Conservation (phyloP, 805 yeast species). For the Clavispora santaluciae region DNA sequence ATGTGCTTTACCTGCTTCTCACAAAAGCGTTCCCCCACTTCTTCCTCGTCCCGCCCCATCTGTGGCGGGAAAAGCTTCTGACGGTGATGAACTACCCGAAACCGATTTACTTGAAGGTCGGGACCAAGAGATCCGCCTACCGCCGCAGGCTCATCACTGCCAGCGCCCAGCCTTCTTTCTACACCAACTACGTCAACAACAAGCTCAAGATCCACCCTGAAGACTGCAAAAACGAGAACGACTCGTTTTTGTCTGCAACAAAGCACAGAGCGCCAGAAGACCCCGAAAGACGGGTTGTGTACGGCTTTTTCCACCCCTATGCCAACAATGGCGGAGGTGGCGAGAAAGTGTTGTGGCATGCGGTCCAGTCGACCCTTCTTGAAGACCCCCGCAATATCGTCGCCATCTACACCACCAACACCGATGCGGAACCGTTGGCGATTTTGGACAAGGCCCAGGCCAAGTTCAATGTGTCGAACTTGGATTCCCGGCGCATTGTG, state of each 20-base stretch:
- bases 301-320: constrained; percentile 92
- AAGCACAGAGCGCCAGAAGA: constrained; percentile 31
- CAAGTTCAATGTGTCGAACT: constrained; percentile 48
- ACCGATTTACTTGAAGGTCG: constrained; percentile 33
- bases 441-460: constrained; percentile 49
- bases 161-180: constrained; percentile 31
- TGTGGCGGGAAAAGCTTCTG: constrained; percentile 33
- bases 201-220: constrained; percentile 29
- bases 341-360: constrained; percentile 94
- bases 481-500: constrained; percentile 51
- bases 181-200: constrained; percentile 34
- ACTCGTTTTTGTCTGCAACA: constrained; percentile 23
- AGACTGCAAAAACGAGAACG: constrained; percentile 21
- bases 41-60: constrained; percentile 34
- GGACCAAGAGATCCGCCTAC: constrained; percentile 34
- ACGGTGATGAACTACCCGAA: constrained; percentile 28
- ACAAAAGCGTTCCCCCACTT: constrained; percentile 27
- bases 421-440: constrained; percentile 41
- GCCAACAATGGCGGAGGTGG: constrained; percentile 99
- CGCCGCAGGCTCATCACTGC: constrained; percentile 36
- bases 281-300: constrained; percentile 41
- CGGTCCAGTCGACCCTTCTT: constrained; percentile 65
- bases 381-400: constrained; percentile 48
- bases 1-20: constrained; percentile 17
- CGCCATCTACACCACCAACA: constrained; percentile 70